phyloP scores from a whole-genome alignment of 306 rosid genomes.

The Quercus agrifolia region DNA sequence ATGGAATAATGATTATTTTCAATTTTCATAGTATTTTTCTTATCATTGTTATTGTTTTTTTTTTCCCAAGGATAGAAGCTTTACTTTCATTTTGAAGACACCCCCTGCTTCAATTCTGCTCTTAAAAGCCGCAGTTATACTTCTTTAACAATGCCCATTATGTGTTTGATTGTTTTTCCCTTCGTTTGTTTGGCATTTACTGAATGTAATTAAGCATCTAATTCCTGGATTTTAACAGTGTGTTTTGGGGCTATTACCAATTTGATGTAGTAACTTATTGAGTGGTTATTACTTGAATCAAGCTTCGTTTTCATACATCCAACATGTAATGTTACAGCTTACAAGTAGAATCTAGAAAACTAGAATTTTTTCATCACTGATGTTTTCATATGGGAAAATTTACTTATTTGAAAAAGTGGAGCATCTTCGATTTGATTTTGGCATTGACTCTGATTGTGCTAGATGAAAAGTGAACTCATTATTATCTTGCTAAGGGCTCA shows the following conservation, averaged over 20 bases:
- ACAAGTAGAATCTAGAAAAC: background rate
- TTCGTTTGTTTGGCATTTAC: too few relatives aligned
- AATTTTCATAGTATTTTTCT: background rate
- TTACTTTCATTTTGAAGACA: constrained; percentile 87
- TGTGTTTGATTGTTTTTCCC: too few relatives aligned
- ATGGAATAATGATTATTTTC: too few relatives aligned
- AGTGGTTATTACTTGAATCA: too few relatives aligned
- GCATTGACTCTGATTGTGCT: background rate
- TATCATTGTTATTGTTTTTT: background rate
- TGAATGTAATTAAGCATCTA: too few relatives aligned
- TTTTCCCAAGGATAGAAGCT: constrained; percentile 72
- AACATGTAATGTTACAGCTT: background rate
- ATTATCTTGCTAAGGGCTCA: background rate
- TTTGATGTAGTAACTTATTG: too few relatives aligned
- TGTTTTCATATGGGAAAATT: background rate
- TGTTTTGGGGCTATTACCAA: too few relatives aligned
- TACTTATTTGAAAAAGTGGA: background rate
- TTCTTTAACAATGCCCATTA: background rate
- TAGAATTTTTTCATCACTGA: background rate
- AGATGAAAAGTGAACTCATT: background rate
- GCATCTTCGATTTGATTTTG: background rate
- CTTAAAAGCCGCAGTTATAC: constrained; percentile 87
- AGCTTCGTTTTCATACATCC: too few relatives aligned
- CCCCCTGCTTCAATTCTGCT: constrained; percentile 96
- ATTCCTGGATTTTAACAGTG: too few relatives aligned